phyloP scores from a whole-genome alignment of 2,329 filamentous ascomycete genomes.

The Mycosphaerella arachidis region DNA sequence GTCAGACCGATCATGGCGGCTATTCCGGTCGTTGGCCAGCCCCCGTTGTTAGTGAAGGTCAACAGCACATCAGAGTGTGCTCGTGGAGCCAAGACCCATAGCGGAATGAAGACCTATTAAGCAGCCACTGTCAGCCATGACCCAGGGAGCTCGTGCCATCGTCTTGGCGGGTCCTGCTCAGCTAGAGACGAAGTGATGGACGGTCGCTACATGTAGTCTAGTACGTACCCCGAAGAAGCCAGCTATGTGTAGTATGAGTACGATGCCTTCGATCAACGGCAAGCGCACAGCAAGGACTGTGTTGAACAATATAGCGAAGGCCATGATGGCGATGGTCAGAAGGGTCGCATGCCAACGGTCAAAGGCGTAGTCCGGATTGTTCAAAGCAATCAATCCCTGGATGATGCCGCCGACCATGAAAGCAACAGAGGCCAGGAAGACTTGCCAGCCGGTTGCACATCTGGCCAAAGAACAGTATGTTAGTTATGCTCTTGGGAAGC shows the following conservation, averaged over 20 bases:
- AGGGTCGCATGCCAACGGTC: constrained; percentile 43
- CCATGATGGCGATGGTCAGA: constrained; percentile 29
- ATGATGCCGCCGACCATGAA: constrained; percentile 37
- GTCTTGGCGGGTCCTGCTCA: too few relatives aligned
- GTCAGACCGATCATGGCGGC: constrained; percentile 42
- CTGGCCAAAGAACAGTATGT: too few relatives aligned
- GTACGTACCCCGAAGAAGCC: constrained; percentile 32
- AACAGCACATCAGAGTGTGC: constrained; percentile 15
- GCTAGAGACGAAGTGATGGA: constrained; percentile 8
- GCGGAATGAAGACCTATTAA: constrained; percentile 1
- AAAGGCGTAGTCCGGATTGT: constrained; percentile 12
- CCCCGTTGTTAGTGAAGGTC: constrained; percentile 22
- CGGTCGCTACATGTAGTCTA: too few relatives aligned
- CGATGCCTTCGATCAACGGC: constrained; percentile 27
- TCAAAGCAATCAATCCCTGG: constrained; percentile 13
- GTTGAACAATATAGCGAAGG: constrained; percentile 28
- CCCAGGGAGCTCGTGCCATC: too few relatives aligned
- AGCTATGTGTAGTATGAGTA: constrained; percentile 31
- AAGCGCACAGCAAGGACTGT: constrained; percentile 25
- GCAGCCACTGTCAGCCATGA: too few relatives aligned
- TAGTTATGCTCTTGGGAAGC: too few relatives aligned
- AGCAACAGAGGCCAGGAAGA: constrained; percentile 39
- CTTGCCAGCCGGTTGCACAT: constrained; percentile 37
- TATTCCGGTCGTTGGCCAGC: constrained; percentile 31
- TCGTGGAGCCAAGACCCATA: constrained; percentile 25